These are phyloP conservation scores for Eucalyptus sp. DNA, from an alignment of 345 rosid genomes.

Conservation along the genomic window DNA sequence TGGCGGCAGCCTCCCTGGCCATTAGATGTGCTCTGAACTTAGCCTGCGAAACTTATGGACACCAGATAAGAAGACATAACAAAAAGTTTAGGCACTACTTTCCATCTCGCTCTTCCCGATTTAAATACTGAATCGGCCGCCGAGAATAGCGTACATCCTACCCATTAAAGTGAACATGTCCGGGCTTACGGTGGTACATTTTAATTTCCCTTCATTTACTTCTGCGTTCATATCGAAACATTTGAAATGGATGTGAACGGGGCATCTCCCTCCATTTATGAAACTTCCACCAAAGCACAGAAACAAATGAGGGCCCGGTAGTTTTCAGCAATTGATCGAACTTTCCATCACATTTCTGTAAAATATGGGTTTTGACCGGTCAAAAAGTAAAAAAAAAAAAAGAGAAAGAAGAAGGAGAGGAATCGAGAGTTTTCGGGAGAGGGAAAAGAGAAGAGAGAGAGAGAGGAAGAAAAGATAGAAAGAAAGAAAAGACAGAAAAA, in stretches of 20 bases:
- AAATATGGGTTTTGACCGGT: too few species aligned
- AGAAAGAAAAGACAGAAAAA: too few species aligned
- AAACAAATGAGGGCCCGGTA: neutral
- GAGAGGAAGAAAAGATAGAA: too few species aligned
- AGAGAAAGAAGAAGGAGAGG: too few species aligned
- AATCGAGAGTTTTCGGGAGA: too few species aligned
- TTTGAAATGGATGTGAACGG: neutral
- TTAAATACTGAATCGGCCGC: neutral
- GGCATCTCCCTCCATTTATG: neutral
- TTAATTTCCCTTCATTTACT: neutral
- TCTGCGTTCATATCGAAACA: neutral
- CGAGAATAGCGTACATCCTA: neutral
- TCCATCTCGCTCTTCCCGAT: neutral
- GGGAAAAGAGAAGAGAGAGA: too few species aligned
- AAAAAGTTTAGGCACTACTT: neutral
- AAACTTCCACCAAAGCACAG: neutral
- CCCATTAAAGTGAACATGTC: neutral
- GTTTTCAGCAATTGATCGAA: neutral
- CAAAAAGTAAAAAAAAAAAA: too few species aligned
- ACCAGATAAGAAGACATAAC: neutral
- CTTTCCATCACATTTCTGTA: neutral
- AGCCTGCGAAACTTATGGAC: neutral
- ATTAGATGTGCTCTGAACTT: neutral
- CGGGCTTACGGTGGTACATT: neutral
- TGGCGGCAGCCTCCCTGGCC: neutral